Evolutionary conservation across 495 filamentous ascomycete species (phyloP), one percentile per base, ranked within the genome.

Genomic region (Hypoxylon lenormandii): DNA sequence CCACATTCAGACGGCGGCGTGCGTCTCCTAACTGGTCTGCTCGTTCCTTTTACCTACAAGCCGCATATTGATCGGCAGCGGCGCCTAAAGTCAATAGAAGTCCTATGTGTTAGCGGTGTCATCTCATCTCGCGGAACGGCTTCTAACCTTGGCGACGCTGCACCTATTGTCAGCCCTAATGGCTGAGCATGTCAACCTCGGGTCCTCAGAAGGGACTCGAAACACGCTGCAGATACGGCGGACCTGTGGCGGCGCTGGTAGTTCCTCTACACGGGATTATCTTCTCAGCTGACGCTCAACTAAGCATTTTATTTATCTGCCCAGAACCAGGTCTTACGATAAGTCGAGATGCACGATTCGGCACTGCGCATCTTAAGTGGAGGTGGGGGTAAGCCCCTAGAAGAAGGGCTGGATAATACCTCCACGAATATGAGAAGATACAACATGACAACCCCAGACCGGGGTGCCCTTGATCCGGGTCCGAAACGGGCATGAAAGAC

Each of bases 401-500:
- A 49, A 38, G 10, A 47, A 16, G 19, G 36, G 0, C 61, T 51
- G 52, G 37, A 40, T 16, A 46, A 33, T 19, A 43, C 52, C 50
- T 40, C 62, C 67, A 56, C 50, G 50, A 50, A 40, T 57, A 60
- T 28, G 36, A 42, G 11, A 33, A 61, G 19, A n/a, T 38, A 37
- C 22, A 45, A 48, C 43, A 23, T 60, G 37, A 64, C 43, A 70
- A 19, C 49, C 42, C 33, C 50, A 62, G 33, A 62, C 68, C 61
- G 53, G 68, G 62, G 62, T 58, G 63, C 68, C 68, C 58, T 71
- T 71, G 58, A 51, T 63, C 68, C 68, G 62, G 45, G 38, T 66
- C 68, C 68, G 68, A 71, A 53, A 66, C 68, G 68, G 68, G 68
- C 68, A 71, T 71, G 52, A 62, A 18, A 50, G 52, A 33, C 28